phyloP scores from a whole-genome alignment of 164 flowering plant genomes.

The grape (Vitis vinifera) region ASM3070453v1 NC_081813.1:6458501-6459000 shows the following conservation, averaged over 20 bases:
- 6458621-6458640: constrained; percentile 45
- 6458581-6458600: constrained; percentile 28
- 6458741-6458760: constrained; percentile 1
- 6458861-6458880: constrained; percentile 9
- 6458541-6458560: constrained; percentile 22
- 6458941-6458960: too few relatives aligned
- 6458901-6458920: constrained; percentile 17
- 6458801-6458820: neutral
- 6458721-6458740: constrained; percentile 21
- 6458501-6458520: constrained; percentile 42
- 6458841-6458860: neutral
- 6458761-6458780: neutral
- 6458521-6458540: constrained; percentile 21
- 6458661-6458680: constrained; percentile 12
- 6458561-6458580: constrained; percentile 44
- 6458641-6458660: constrained; percentile 11
- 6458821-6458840: neutral
- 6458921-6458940: neutral
- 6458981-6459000: too few relatives aligned
- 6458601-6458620: constrained; percentile 31
- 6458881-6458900: constrained; percentile 8
- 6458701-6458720: constrained; percentile 14
- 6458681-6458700: neutral
- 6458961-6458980: too few relatives aligned
- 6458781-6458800: neutral